Evolutionary conservation across 2,329 filamentous ascomycete genomes (phyloP).

Genomic region (Penicillium sp.): DNA sequence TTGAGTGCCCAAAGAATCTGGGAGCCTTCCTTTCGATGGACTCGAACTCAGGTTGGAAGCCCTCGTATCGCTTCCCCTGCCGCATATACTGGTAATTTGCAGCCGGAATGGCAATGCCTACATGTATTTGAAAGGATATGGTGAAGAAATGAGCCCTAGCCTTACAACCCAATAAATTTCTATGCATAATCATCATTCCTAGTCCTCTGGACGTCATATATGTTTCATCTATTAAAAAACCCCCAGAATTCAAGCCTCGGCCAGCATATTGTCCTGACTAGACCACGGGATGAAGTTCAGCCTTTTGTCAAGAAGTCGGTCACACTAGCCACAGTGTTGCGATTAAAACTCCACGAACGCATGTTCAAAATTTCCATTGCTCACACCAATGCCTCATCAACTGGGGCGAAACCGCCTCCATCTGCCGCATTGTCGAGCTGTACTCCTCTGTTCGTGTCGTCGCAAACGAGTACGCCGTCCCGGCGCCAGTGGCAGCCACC

Average conservation of each 20-base stretch:
- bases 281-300: neutral
- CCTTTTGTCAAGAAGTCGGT: neutral
- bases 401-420: slow-evolving; percentile 43
- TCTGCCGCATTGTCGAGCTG: slow-evolving; percentile 45
- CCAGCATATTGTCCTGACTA: neutral
- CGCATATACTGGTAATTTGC: too few relatives aligned
- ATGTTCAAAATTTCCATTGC: slow-evolving; percentile 12
- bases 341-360: neutral
- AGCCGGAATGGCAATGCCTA: neutral
- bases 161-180: neutral
- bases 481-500: slow-evolving; percentile 21
- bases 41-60: too few relatives aligned
- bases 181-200: neutral
- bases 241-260: neutral
- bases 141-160: neutral
- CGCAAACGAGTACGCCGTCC: slow-evolving; percentile 37
- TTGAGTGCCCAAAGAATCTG: too few relatives aligned
- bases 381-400: slow-evolving; percentile 45
- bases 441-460: slow-evolving; percentile 41
- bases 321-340: neutral
- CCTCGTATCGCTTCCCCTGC: too few relatives aligned
- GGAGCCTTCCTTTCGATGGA: too few relatives aligned
- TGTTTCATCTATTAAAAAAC: neutral
- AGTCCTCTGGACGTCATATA: neutral
- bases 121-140: neutral